Conservation (phyloP, 495 filamentous ascomycete genomes). For the Aspergillus diversus region DNA sequence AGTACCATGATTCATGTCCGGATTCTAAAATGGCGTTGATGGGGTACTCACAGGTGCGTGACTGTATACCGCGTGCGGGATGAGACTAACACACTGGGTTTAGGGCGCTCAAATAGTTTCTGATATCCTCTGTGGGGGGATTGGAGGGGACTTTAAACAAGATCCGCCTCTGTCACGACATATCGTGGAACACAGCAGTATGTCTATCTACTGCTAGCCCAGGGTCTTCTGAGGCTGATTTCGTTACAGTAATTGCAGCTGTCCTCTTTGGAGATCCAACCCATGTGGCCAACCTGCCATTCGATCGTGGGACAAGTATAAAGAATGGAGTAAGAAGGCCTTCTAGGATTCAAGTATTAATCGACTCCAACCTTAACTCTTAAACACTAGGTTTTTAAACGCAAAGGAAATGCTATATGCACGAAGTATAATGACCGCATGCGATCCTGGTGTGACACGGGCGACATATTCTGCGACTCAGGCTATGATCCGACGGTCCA, state of each 20-base stretch:
- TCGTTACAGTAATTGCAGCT: not conserved
- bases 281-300: not conserved
- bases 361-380: too few relatives aligned
- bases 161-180: not conserved
- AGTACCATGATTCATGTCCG: not conserved
- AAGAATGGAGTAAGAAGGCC: not conserved
- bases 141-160: not conserved
- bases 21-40: not conserved
- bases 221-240: not conserved
- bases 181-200: not conserved
- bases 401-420: not conserved
- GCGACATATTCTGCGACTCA: not conserved
- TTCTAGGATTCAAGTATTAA: not conserved
- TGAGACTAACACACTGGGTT: not conserved
- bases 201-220: not conserved
- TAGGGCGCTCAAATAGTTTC: not conserved
- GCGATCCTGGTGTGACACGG: not conserved
- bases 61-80: not conserved
- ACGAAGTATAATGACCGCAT: not conserved
- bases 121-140: not conserved
- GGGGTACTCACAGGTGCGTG: not conserved
- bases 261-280: not conserved
- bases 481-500: not conserved
- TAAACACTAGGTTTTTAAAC: not conserved
- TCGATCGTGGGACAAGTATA: not conserved